phyloP scores from a whole-genome alignment of 2,329 filamentous ascomycete genomes.

The Beauveria bassiana region DNA sequence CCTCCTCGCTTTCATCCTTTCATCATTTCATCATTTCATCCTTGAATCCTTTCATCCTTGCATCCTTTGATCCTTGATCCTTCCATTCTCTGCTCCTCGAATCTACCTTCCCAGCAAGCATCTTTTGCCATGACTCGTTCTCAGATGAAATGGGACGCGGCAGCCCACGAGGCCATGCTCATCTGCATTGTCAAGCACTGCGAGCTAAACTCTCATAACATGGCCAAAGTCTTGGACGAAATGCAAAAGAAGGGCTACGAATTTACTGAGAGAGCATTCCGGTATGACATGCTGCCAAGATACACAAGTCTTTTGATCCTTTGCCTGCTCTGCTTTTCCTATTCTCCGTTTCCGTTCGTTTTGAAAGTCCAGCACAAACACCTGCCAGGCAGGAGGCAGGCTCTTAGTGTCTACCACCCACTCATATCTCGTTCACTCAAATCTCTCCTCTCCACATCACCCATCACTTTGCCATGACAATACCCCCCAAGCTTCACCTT shows the following conservation, averaged over 20 bases:
- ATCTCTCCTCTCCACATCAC: neutral
- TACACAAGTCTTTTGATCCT: neutral
- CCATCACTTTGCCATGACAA: neutral
- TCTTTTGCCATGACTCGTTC: constrained; percentile 12
- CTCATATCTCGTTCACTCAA: neutral
- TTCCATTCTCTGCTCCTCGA: too few relatives aligned
- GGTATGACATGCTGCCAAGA: constrained; percentile 23
- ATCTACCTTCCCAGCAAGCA: neutral
- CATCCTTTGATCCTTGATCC: neutral
- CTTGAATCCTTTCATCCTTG: neutral
- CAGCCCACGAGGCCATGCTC: constrained; percentile 37
- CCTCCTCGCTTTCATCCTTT: neutral
- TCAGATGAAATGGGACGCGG: constrained; percentile 32
- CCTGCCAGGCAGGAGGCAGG: too few relatives aligned
- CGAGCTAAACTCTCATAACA: constrained; percentile 25
- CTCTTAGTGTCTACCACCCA: neutral
- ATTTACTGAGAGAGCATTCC: constrained; percentile 33
- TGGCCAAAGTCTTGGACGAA: constrained; percentile 29
- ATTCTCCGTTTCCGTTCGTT: constrained; percentile 1
- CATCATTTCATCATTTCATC: neutral
- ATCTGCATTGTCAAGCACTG: constrained; percentile 31
- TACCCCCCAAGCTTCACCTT: too few relatives aligned
- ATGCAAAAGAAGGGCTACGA: constrained; percentile 31
- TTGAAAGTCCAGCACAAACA: neutral
- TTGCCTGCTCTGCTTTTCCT: neutral